Conservation (phyloP, 176 grass and related monocot genomes). For the Bromus sterilis region DNA sequence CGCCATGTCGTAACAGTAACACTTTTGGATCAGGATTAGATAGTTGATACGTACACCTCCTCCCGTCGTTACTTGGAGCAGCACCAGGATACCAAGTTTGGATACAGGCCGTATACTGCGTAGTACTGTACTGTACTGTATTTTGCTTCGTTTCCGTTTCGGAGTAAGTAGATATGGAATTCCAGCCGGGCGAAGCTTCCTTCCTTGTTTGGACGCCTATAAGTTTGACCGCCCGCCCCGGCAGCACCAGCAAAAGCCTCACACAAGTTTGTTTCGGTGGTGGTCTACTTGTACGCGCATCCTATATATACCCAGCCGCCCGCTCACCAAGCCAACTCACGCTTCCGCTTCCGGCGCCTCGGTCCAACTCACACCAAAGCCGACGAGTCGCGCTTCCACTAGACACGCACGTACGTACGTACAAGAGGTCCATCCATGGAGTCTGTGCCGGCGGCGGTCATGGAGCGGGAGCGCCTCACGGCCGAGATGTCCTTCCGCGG, state of each 20-base stretch:
- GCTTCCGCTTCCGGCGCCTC: conserved; percentile 7
- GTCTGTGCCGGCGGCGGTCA: conserved; percentile 30
- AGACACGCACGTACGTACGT: too few relatives aligned
- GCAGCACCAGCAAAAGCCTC: background rate
- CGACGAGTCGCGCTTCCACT: background rate
- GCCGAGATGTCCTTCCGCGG: conserved; percentile 58
- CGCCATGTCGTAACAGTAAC: background rate
- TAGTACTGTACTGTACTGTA: too few relatives aligned
- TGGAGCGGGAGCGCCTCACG: conserved; percentile 64
- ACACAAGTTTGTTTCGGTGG: background rate
- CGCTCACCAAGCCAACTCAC: conserved; percentile 7
- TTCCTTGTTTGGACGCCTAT: background rate
- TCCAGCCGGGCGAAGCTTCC: background rate
- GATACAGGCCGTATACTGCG: too few relatives aligned
- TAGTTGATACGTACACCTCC: background rate
- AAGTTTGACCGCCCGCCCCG: conserved; percentile 18
- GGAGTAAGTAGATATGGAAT: background rate
- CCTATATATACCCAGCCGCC: conserved; percentile 33
- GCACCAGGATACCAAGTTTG: background rate
- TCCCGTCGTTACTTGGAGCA: background rate
- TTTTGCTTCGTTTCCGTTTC: background rate
- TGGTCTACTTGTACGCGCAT: background rate
- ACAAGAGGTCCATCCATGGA: conserved; percentile 19
- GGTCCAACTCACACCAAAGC: conserved; percentile 23
- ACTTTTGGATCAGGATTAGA: background rate